Base-by-base conservation (phyloP, 257 asterid genomes). In the Apocynum venetum region DNA sequence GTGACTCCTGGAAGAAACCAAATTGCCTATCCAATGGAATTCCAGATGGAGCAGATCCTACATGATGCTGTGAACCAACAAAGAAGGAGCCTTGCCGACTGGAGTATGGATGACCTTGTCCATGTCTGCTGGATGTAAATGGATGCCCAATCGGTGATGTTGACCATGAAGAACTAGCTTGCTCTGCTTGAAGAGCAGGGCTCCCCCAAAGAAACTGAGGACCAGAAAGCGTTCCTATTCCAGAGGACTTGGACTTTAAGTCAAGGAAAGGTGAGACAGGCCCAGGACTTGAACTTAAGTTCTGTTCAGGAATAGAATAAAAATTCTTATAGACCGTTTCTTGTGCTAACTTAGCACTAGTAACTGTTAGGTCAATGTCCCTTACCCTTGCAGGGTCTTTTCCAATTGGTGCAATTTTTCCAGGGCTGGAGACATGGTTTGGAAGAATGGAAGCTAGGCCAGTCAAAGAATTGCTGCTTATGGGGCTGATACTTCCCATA, bases 181-280 rank as follows among this genome's bases (percentile, higher is more conserved):
- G 88, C 70, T 94, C 96, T 0, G 92, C 83, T 72, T 85, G 90
- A 80, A 89, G 43, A 35, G 93, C 80, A 51, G 98, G 93, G 75
- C 98, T 93, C 76, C 99, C 99, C 99, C 99, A 95, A 15, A 95
- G 92, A 84, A 91, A 95, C 85, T 95, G 93, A 60, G 97, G 97
- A 59, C 98, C 99, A 25, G 99, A 89, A 72, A 96, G 99, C 4
- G 93, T 93, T 75, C 93, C 97, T 36, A 88, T 83, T 31, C 96
- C 87, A 25, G 98, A 91, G 40, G 92, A 86, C 82, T 85, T 88
- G 59, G 97, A 86, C 80, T 86, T 90, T 53, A 96, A 84, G 47
- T 90, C 96, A 73, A 84, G 72, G 73, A 88, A 86, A 4, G 97
- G 78, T 5, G 90, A 88, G 63, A 87, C 78, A 12, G 85, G 89